Conservation (phyloP, 2,329 filamentous ascomycete species). For the Venturia oleaginea region DNA sequence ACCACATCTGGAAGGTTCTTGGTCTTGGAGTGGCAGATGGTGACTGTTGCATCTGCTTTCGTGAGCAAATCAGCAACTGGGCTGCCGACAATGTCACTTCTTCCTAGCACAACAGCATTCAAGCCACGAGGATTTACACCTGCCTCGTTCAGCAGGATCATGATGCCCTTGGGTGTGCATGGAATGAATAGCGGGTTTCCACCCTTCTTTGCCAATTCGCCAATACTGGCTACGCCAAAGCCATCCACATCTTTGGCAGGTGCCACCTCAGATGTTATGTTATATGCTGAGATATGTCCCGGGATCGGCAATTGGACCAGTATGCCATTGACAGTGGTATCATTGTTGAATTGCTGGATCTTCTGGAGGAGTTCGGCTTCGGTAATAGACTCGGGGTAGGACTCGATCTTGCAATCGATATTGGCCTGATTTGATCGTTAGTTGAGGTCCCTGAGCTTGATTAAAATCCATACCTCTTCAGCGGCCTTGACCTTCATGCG, state of each 20-base stretch:
- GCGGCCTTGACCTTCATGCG: conserved; percentile 99
- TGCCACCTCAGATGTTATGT: conserved; percentile 79
- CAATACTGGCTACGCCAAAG: conserved; percentile 89
- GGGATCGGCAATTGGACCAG: conserved; percentile 90
- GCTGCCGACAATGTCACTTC: conserved; percentile 95
- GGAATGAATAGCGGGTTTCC: conserved; percentile 83
- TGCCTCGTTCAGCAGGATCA: conserved; percentile 78
- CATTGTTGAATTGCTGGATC: conserved; percentile 76
- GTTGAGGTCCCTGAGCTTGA: not conserved
- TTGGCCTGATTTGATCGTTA: conserved; percentile 55
- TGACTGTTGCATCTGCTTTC: conserved; percentile 94
- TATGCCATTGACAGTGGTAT: conserved; percentile 78
- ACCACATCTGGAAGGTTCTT: conserved; percentile 62
- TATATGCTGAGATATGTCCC: conserved; percentile 80
- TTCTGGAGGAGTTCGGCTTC: conserved; percentile 80
- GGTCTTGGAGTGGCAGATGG: conserved; percentile 89
- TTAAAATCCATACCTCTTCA: conserved; percentile 54
- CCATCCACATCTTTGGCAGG: conserved; percentile 98
- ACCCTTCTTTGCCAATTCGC: conserved; percentile 91
- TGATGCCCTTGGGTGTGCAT: conserved; percentile 95
- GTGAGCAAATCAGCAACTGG: conserved; percentile 93
- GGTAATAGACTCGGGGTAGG: conserved; percentile 70
- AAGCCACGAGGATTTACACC: conserved; percentile 81
- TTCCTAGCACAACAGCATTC: conserved; percentile 85
- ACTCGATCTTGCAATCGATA: conserved; percentile 78